phyloP scores from a whole-genome alignment of 768 basidiomycete species.

The Termitomyces sp. region DNA sequence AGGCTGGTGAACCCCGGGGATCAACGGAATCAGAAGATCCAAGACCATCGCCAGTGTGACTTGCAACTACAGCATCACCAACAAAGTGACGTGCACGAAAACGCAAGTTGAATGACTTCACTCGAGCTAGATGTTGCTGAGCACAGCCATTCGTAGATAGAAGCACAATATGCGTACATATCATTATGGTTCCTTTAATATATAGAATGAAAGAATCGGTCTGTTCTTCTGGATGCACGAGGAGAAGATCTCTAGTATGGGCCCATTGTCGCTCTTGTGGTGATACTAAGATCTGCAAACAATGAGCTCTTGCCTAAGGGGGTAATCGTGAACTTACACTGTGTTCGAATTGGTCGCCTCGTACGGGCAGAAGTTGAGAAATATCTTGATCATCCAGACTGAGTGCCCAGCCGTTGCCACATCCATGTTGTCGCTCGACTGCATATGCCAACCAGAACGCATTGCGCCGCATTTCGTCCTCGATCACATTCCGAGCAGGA shows the following conservation, averaged over 20 bases:
- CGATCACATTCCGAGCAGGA: constrained; percentile 55
- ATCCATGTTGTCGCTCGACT: constrained; percentile 62
- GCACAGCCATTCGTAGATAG: not conserved
- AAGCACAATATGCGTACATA: constrained; percentile 36
- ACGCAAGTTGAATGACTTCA: constrained; percentile 64
- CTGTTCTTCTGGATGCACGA: constrained; percentile 54
- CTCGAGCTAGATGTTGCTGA: constrained; percentile 27
- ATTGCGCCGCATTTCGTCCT: constrained; percentile 71
- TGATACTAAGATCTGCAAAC: constrained; percentile 38
- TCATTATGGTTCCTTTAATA: constrained; percentile 62
- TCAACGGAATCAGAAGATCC: constrained; percentile 48
- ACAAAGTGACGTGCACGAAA: constrained; percentile 58
- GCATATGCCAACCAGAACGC: constrained; percentile 73
- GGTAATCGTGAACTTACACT: constrained; percentile 41
- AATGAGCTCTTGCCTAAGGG: not conserved
- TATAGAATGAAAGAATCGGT: constrained; percentile 72
- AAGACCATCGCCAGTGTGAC: constrained; percentile 31
- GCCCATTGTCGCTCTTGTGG: constrained; percentile 65
- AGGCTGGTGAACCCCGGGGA: constrained; percentile 56
- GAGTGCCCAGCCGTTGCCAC: constrained; percentile 68
- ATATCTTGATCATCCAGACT: constrained; percentile 73
- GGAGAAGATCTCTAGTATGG: constrained; percentile 55
- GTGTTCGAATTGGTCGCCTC: constrained; percentile 54
- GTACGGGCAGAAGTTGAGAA: constrained; percentile 64
- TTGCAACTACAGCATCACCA: constrained; percentile 49